These are phyloP conservation scores for Purpureocillium lavendulum DNA, from an alignment of 2,329 filamentous ascomycete genomes.

Conservation along the genomic window DNA sequence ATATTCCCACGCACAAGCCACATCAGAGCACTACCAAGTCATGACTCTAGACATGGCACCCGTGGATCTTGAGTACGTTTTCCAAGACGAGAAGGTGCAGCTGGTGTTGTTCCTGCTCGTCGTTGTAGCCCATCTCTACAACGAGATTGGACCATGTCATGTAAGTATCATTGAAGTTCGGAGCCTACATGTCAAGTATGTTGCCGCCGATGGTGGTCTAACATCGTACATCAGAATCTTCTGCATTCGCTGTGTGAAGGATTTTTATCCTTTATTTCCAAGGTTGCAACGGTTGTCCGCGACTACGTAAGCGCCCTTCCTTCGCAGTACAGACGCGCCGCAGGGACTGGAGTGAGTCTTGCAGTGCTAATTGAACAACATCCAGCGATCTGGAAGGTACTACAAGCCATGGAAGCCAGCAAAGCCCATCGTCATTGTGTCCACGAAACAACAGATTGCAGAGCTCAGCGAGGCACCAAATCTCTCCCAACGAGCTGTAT, in stretches of 20 bases:
- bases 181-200: not conserved
- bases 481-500: constrained; percentile 1
- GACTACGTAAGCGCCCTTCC: no score
- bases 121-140: not conserved
- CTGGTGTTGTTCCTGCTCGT: not conserved
- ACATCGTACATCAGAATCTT: no score
- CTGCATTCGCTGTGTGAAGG: no score
- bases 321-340: no score
- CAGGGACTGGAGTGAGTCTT: no score
- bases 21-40: no score
- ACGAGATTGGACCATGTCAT: not conserved
- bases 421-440: not conserved
- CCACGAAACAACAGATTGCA: not conserved
- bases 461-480: not conserved
- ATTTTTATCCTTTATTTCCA: no score
- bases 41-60: no score
- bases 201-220: no score
- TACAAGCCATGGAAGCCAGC: constrained; percentile 1
- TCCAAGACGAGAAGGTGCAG: not conserved
- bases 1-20: no score
- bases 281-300: no score
- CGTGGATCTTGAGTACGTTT: no score
- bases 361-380: not conserved
- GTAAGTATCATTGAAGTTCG: not conserved
- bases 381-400: not conserved